Evolutionary conservation across 2,329 filamentous ascomycete species (phyloP).

Genomic region (Lojkania enalia): DNA sequence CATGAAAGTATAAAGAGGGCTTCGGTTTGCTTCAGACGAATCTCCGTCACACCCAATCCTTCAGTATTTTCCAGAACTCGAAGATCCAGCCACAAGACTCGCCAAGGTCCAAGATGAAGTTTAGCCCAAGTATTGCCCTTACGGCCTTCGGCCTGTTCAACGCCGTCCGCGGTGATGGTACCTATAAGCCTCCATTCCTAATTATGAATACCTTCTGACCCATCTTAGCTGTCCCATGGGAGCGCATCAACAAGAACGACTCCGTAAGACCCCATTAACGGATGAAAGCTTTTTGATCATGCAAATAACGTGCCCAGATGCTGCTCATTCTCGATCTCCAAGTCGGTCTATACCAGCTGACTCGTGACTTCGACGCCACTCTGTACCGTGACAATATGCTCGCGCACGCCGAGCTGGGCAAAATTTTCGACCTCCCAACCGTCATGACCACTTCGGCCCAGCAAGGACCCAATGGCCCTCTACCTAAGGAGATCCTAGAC

Average conservation of each 20-base stretch:
- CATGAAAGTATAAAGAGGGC: conserved; percentile 33
- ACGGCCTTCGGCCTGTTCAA: conserved; percentile 33
- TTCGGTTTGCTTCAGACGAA: conserved; percentile 10
- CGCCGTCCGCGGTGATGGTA: conserved; percentile 38
- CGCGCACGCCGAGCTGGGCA: conserved; percentile 67
- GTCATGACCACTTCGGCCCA: conserved; percentile 73
- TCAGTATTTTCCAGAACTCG: neutral
- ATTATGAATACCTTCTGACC: conserved; percentile 25
- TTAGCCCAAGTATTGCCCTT: conserved; percentile 30
- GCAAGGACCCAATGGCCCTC: conserved; percentile 67
- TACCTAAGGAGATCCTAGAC: conserved; percentile 69
- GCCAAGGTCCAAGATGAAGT: conserved; percentile 35
- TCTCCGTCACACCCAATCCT: neutral
- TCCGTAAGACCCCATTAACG: conserved; percentile 27
- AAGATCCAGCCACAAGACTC: neutral
- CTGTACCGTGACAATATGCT: conserved; percentile 69
- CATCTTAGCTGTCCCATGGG: conserved; percentile 41
- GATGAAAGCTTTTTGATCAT: too few species aligned
- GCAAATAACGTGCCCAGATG: conserved; percentile 37
- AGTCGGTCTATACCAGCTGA: conserved; percentile 61
- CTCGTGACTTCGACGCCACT: conserved; percentile 67
- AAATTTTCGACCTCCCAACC: conserved; percentile 68
- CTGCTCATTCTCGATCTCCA: conserved; percentile 65
- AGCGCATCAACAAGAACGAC: conserved; percentile 49
- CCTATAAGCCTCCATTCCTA: neutral